A percentile compares a stretch with the other conserved stretches of the same genome.
These are phyloP conservation scores for Tuber microsphaerosporum DNA, from an alignment of 495 filamentous ascomycete species.

Conservation along the genomic window DNA sequence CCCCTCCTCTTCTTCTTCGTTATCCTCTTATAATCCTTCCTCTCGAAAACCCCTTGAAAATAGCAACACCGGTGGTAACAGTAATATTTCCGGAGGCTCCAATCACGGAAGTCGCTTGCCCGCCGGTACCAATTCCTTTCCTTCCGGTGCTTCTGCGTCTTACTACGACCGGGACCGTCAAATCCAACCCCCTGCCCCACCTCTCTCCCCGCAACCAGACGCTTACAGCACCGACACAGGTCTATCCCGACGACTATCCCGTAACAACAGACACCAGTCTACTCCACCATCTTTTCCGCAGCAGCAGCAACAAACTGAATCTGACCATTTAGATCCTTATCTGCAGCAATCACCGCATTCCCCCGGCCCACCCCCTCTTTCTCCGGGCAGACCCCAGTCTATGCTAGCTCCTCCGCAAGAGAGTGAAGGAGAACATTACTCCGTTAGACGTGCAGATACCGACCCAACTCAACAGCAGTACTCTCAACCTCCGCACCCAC, in stretches of 20 bases:
- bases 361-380: constrained; percentile 9
- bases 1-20: constrained; percentile 25
- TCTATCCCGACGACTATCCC: constrained; percentile 24
- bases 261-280: constrained; percentile 23
- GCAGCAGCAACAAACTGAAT: constrained; percentile 22
- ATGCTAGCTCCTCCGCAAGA: constrained; percentile 37
- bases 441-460: constrained; percentile 16
- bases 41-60: constrained; percentile 19
- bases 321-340: constrained; percentile 33
- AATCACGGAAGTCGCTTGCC: constrained; percentile 7
- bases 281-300: constrained; percentile 13
- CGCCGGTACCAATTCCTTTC: background rate
- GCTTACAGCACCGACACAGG: constrained; percentile 4
- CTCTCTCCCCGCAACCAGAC: constrained; percentile 33
- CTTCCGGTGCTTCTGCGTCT: constrained; percentile 4
- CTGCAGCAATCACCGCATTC: constrained; percentile 27
- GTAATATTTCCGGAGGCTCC: background rate
- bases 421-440: constrained; percentile 27
- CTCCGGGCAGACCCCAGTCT: constrained; percentile 36
- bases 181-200: constrained; percentile 10
- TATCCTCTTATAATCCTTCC: constrained; percentile 20
- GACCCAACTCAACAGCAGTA: constrained; percentile 22
- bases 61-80: background rate
- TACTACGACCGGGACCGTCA: constrained; percentile 24
- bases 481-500: constrained; percentile 43